Conservation (phyloP, 495 filamentous ascomycete species). For the Parmelia sp. region DNA sequence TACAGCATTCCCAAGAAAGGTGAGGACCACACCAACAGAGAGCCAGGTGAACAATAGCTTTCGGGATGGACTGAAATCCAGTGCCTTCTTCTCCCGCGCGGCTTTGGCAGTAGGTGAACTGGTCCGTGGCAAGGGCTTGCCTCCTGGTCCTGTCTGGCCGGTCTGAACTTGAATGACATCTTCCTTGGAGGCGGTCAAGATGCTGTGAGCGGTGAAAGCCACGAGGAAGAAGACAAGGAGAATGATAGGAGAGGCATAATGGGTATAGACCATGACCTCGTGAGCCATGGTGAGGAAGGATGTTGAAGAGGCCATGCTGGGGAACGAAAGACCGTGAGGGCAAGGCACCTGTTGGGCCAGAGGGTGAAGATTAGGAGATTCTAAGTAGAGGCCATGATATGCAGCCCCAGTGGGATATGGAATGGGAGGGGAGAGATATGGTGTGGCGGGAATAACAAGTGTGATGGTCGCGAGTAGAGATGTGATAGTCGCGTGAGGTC, state of each 20-base stretch:
- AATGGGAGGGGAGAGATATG: not conserved
- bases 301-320: not conserved
- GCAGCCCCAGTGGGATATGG: not conserved
- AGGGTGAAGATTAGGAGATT: not conserved
- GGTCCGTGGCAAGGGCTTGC: conserved; percentile 67
- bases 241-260: conserved; percentile 59
- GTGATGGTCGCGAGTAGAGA: too few relatives aligned
- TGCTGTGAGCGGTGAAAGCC: conserved; percentile 57
- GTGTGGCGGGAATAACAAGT: not conserved
- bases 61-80: conserved; percentile 51
- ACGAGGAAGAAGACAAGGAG: conserved; percentile 62
- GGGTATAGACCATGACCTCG: conserved; percentile 45
- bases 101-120: conserved; percentile 23
- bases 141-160: conserved; percentile 59
- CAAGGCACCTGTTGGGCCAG: not conserved
- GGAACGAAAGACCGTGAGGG: not conserved
- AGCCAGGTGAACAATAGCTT: conserved; percentile 70
- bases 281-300: conserved; percentile 29
- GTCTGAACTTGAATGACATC: conserved; percentile 32
- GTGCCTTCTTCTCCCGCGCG: conserved; percentile 28
- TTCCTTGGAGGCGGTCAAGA: conserved; percentile 41
- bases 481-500: conserved; percentile 20
- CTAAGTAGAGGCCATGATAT: conserved; percentile 5
- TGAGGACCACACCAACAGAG: conserved; percentile 57
- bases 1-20: conserved; percentile 66